Conservation (phyloP, 2,329 filamentous ascomycete species). For the Didymella segeticola region DNA sequence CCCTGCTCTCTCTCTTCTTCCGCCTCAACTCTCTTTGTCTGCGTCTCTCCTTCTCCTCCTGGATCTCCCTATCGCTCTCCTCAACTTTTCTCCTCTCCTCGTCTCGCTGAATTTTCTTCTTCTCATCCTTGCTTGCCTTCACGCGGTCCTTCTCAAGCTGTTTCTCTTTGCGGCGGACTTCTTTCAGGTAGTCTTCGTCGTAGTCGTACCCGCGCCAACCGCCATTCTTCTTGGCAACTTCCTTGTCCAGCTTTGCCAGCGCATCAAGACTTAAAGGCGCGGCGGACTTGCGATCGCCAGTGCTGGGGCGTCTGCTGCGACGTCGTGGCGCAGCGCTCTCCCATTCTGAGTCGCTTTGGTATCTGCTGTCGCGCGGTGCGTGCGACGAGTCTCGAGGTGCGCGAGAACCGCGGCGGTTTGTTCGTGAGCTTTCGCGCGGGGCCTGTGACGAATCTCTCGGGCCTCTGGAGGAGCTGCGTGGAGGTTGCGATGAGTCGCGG, state of each 20-base stretch:
- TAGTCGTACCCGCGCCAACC: slow-evolving; percentile 52
- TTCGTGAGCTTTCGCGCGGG: slow-evolving; percentile 15
- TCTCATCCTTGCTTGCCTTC: slow-evolving; percentile 44
- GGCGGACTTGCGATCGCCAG: slow-evolving; percentile 35
- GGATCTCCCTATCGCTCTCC: slow-evolving; percentile 26
- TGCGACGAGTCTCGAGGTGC: slow-evolving; percentile 13
- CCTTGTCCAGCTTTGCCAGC: slow-evolving; percentile 69
- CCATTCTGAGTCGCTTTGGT: slow-evolving; percentile 41
- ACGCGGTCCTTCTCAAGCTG: slow-evolving; percentile 43
- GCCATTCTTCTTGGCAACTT: slow-evolving; percentile 62
- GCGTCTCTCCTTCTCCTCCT: slow-evolving; percentile 32
- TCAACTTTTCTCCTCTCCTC: slow-evolving; percentile 44
- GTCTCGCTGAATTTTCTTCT: slow-evolving; percentile 28
- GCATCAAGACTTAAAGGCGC: slow-evolving; percentile 61
- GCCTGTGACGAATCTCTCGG: too few species aligned
- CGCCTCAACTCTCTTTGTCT: slow-evolving; percentile 26
- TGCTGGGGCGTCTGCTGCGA: slow-evolving; percentile 29
- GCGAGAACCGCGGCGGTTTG: neutral
- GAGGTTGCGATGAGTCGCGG: slow-evolving; percentile 7
- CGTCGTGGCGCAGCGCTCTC: slow-evolving; percentile 35
- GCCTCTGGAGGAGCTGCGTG: neutral
- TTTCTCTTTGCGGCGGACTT: slow-evolving; percentile 47
- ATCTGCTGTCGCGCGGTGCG: slow-evolving; percentile 6
- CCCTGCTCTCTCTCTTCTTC: slow-evolving; percentile 25
- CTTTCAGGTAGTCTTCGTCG: slow-evolving; percentile 47